phyloP scores from a whole-genome alignment of 257 asterid species.

The Solanum chmielewskii region DNA sequence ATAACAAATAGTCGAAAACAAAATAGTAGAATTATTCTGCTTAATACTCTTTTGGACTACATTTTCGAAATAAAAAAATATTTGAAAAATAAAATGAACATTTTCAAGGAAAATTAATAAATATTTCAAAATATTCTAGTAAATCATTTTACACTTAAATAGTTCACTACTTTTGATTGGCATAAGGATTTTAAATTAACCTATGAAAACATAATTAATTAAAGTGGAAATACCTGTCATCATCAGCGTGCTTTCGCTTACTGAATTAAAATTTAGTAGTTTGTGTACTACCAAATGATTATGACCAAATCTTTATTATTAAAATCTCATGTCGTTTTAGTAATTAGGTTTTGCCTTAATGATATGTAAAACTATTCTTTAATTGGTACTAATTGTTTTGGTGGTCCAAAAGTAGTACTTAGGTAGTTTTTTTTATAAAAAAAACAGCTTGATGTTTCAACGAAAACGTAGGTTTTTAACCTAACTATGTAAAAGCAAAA shows the following conservation, averaged over 20 bases:
- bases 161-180: background rate
- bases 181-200: background rate
- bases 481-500: background rate
- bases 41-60: background rate
- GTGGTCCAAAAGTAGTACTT: background rate
- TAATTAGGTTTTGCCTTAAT: conserved; percentile 19
- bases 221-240: conserved; percentile 4
- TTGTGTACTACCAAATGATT: background rate
- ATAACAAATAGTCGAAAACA: background rate
- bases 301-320: background rate
- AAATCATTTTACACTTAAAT: background rate
- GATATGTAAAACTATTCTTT: conserved; percentile 5
- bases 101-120: background rate
- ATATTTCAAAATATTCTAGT: background rate
- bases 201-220: background rate
- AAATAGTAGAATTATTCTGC: background rate
- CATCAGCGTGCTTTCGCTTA: conserved; percentile 14
- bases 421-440: background rate
- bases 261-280: background rate
- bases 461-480: background rate
- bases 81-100: background rate
- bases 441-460: background rate
- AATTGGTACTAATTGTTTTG: background rate
- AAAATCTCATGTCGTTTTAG: conserved; percentile 16
- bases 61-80: background rate